Conservation (phyloP, 345 rosid species). For the Turnera subulata region DNA sequence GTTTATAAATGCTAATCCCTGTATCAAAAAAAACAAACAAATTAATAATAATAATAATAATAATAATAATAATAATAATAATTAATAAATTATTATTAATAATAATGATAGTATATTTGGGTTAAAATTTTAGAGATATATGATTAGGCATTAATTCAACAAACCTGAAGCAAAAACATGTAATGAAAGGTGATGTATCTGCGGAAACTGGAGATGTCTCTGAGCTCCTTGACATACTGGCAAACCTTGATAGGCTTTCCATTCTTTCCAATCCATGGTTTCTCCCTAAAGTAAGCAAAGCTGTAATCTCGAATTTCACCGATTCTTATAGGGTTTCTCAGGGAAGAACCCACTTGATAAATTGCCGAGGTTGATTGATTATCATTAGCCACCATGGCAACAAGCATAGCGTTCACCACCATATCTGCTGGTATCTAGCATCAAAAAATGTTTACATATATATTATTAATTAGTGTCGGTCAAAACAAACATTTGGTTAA, state of each 20-base stretch:
- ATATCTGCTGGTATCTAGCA: slow-evolving; percentile 23
- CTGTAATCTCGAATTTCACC: not conserved
- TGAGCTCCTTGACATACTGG: not conserved
- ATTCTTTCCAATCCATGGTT: slow-evolving; percentile 15
- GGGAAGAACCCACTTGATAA: slow-evolving; percentile 19
- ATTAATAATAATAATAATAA: too few relatives aligned
- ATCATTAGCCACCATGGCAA: slow-evolving; percentile 12
- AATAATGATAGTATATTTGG: too few relatives aligned
- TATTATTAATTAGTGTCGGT: too few relatives aligned
- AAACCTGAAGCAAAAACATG: slow-evolving; percentile 9
- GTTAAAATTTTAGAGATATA: too few relatives aligned
- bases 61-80: too few relatives aligned
- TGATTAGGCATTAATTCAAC: too few relatives aligned
- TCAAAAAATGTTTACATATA: too few relatives aligned
- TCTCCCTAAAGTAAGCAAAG: slow-evolving; percentile 11
- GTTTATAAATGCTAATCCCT: not conserved
- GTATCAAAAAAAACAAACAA: too few relatives aligned
- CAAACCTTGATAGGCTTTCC: slow-evolving; percentile 1
- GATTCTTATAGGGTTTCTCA: slow-evolving; percentile 5
- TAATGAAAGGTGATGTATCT: slow-evolving; percentile 10
- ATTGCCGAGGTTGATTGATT: not conserved
- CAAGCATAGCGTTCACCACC: slow-evolving; percentile 22
- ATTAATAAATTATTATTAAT: too few relatives aligned
- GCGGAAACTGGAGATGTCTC: slow-evolving; percentile 7
- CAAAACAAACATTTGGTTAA: too few relatives aligned